phyloP scores from a whole-genome alignment of 179 eudicot genomes.

The Sideroxylon spinosum region DNA sequence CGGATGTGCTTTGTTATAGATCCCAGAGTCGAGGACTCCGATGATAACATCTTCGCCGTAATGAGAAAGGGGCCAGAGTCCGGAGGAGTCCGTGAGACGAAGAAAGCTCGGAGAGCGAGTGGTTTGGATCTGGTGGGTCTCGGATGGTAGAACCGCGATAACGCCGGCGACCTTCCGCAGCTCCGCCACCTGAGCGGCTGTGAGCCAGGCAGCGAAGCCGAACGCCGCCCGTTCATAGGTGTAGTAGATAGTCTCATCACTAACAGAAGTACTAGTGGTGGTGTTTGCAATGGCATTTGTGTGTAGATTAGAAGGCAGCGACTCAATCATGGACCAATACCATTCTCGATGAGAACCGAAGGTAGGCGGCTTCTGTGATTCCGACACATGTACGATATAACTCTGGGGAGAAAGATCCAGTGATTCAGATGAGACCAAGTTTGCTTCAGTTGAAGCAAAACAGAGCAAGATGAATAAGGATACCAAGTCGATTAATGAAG shows the following conservation, averaged over 20 bases:
- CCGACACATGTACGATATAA: conserved; percentile 19
- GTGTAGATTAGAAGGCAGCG: conserved; percentile 36
- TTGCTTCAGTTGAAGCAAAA: background rate
- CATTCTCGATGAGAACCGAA: conserved; percentile 24
- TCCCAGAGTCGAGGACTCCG: too few relatives aligned
- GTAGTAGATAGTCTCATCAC: conserved; percentile 27
- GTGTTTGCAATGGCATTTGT: conserved; percentile 24
- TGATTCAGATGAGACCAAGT: background rate
- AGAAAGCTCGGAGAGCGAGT: too few relatives aligned
- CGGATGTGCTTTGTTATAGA: too few relatives aligned
- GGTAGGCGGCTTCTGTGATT: conserved; percentile 36
- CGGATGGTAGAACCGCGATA: too few relatives aligned
- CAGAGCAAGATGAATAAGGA: conserved; percentile 2
- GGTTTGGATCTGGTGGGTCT: too few relatives aligned
- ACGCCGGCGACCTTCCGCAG: too few relatives aligned
- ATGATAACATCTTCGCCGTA: too few relatives aligned
- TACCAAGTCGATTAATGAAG: too few relatives aligned
- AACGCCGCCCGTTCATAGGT: background rate
- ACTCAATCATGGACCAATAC: conserved; percentile 36
- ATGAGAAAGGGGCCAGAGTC: too few relatives aligned
- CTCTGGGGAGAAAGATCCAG: conserved; percentile 24
- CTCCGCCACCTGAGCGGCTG: too few relatives aligned
- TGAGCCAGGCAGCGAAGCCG: too few relatives aligned
- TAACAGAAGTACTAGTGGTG: conserved; percentile 5
- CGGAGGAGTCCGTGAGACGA: too few relatives aligned